Conservation (phyloP, 1,284 basidiomycete genomes). For the Malassezia arunalokei region DNA sequence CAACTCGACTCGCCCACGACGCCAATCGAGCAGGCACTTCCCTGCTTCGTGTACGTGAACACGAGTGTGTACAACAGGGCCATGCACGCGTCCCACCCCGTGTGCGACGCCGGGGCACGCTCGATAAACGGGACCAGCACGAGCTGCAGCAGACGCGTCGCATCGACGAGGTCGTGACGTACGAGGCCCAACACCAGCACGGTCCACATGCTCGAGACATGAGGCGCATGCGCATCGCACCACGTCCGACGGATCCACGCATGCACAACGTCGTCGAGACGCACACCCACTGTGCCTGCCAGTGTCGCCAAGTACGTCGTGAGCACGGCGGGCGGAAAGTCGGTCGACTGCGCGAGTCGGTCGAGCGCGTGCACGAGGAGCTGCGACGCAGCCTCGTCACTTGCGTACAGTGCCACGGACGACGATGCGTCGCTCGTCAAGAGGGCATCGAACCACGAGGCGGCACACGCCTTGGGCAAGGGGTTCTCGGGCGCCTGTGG, state of each 20-base stretch:
- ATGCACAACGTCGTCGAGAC: neutral
- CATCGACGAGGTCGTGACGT: constrained; percentile 1
- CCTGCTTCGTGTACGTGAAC: neutral
- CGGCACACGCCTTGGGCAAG: neutral
- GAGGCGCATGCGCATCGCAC: neutral
- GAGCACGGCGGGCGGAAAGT: neutral
- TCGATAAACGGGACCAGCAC: constrained; percentile 3
- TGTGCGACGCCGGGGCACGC: neutral
- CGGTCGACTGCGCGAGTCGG: neutral
- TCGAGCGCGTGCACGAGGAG: constrained; percentile 2
- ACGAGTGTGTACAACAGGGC: constrained; percentile 3
- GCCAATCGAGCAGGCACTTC: neutral
- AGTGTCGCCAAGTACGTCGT: constrained; percentile 3
- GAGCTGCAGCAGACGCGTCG: neutral
- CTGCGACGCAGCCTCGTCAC: constrained; percentile 1
- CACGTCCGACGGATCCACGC: constrained; percentile 7
- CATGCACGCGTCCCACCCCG: neutral
- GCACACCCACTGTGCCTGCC: constrained; percentile 8
- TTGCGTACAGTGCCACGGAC: neutral
- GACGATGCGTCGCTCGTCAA: neutral
- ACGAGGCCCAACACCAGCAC: constrained; percentile 2
- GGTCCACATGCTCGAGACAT: constrained; percentile 2
- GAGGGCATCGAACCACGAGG: neutral
- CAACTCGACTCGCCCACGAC: constrained; percentile 1
- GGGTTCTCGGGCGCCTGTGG: neutral